A percentile compares a stretch with the other conserved stretches of the same genome.
Conservation (phyloP, 805 yeast species). For the Cyberlindnera subsufficiens region DNA sequence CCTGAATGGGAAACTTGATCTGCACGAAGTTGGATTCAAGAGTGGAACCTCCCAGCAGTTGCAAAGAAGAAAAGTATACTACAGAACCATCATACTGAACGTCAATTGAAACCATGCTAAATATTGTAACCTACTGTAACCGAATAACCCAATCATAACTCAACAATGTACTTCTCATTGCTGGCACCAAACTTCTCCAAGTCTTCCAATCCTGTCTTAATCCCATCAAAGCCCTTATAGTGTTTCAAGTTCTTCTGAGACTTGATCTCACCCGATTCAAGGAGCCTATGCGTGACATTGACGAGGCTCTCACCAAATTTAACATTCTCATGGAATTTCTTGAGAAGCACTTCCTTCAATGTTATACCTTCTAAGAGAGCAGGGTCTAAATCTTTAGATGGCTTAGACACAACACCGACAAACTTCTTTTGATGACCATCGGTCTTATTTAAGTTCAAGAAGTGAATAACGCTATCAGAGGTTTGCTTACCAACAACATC, state of each 20-base stretch:
- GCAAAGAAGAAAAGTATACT: too few relatives aligned
- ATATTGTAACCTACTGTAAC: too few relatives aligned
- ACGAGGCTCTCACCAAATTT: slow-evolving; percentile 32
- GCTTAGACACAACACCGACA: slow-evolving; percentile 36
- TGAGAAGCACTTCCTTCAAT: slow-evolving; percentile 30
- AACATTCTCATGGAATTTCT: slow-evolving; percentile 38
- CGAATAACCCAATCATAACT: slow-evolving; percentile 8
- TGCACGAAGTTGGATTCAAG: not conserved
- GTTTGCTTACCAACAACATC: slow-evolving; percentile 40
- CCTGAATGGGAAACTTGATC: not conserved
- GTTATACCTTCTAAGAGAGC: slow-evolving; percentile 21
- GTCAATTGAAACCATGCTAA: too few relatives aligned
- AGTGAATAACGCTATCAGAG: slow-evolving; percentile 26
- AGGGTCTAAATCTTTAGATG: slow-evolving; percentile 23
- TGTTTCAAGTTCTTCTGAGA: slow-evolving; percentile 30
- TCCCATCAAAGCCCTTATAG: slow-evolving; percentile 31
- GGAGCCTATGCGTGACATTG: slow-evolving; percentile 26
- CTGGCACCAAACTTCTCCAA: slow-evolving; percentile 36
- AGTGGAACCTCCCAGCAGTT: too few relatives aligned
- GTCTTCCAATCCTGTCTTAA: slow-evolving; percentile 31
- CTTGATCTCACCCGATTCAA: slow-evolving; percentile 23
- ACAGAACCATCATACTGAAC: too few relatives aligned
- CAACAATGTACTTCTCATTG: slow-evolving; percentile 36
- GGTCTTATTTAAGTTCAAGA: slow-evolving; percentile 21
- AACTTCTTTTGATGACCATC: slow-evolving; percentile 21